Conservation (phyloP, 192 early-diverging fungal genomes). For the Dispira simplex region DNA sequence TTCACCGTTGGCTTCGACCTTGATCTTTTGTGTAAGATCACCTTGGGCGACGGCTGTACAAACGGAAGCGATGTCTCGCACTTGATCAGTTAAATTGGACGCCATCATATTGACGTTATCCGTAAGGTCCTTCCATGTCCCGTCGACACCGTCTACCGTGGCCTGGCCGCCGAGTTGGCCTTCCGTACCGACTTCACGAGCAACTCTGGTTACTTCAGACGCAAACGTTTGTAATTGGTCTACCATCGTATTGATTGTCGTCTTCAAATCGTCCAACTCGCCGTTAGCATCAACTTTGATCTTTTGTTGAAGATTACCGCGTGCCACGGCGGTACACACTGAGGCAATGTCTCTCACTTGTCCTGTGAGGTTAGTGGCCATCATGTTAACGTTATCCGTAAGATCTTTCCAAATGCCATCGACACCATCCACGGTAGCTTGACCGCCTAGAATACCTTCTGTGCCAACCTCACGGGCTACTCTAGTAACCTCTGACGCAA, state of each 20-base stretch:
- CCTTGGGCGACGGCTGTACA: conserved; percentile 45
- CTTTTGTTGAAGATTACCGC: conserved; percentile 35
- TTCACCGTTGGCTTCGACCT: conserved; percentile 48
- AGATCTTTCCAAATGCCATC: conserved; percentile 42
- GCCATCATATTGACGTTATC: conserved; percentile 58
- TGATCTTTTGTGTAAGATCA: conserved; percentile 45
- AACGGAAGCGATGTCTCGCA: conserved; percentile 50
- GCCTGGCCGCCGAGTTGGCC: conserved; percentile 38
- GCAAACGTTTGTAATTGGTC: conserved; percentile 39
- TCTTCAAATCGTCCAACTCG: conserved; percentile 36
- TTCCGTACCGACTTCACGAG: conserved; percentile 38
- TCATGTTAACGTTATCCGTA: conserved; percentile 43
- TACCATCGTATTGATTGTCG: conserved; percentile 40
- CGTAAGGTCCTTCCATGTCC: conserved; percentile 50
- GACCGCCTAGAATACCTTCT: conserved; percentile 38
- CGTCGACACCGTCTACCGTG: conserved; percentile 34
- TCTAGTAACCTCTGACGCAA: conserved; percentile 40
- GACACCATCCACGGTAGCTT: conserved; percentile 36
- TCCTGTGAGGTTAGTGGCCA: conserved; percentile 37
- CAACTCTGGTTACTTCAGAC: conserved; percentile 38
- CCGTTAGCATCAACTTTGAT: conserved; percentile 34
- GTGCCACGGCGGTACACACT: conserved; percentile 40
- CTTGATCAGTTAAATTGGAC: conserved; percentile 44
- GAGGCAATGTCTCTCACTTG: conserved; percentile 44
- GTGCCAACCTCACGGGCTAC: conserved; percentile 42